Evolutionary conservation across 352 stramenopile genomes (phyloP), one percentile per base, ranked within the genome.

Genomic region (Hyaloperonospora brassicae): DNA sequence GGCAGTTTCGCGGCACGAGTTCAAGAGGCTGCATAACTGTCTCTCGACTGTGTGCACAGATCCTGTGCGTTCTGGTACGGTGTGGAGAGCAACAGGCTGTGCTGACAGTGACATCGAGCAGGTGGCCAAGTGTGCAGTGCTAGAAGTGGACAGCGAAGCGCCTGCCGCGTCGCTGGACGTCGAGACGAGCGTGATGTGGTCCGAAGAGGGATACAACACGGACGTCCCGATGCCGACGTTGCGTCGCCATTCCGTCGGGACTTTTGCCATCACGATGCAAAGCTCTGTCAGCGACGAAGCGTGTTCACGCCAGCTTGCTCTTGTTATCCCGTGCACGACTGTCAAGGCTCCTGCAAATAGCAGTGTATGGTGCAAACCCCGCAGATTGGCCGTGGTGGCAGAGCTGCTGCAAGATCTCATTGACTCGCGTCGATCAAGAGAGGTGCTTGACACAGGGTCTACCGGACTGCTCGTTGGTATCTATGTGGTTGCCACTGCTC

Each of bases 191-290:
- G 31, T 57, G 14, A 49, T 77, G 21, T 85, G 72, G 73, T 52
- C 63, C 5, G 66, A 84, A 51, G 74, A 85, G 47, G 46, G 50
- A 22, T 64, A 60, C 12, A 83, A 85, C 44, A 60, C 55, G 5
- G 65, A 83, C 27, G 57, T 83, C 31, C 72, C 72, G 6, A 35
- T 56, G 22, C 72, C 72, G 5, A 66, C 31, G 1, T 51, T 78
- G 22, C 57, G 50, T 17, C 68, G 65, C 11, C 47, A 78, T 43
- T 67, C 62, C 1, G 58, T 73, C 13, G 35, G 58, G n/a, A 64
- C 51, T 24, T 77, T 66, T 47, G 65, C 62, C 5, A 81, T 83
- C 52, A 81, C 47, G 17, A 70, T 66, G 47, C 60, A 63, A 40
- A 34, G 40, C 22, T 17, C 50, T 14, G 55, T 22, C 13, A 54